Evolutionary conservation across 2,329 filamentous ascomycete species (phyloP).

Genomic region (Lasiodiplodia citricola): DNA sequence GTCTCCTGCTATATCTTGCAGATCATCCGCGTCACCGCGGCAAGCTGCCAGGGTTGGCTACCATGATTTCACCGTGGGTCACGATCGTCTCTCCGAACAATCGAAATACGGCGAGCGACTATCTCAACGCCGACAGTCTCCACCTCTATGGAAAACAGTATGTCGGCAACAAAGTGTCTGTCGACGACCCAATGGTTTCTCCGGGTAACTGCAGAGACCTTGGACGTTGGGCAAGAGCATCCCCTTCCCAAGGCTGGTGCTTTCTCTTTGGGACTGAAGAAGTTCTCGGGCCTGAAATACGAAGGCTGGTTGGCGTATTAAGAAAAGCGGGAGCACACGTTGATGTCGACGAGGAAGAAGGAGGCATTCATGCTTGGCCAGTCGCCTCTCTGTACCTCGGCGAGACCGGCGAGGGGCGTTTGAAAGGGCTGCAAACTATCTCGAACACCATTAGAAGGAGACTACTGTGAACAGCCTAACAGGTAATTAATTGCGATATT

Average conservation of each 20-base stretch:
- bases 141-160: slow-evolving; percentile 75
- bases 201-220: slow-evolving; percentile 72
- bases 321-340: slow-evolving; percentile 60
- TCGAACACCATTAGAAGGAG: neutral
- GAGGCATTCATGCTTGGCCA: slow-evolving; percentile 82
- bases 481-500: neutral
- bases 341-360: slow-evolving; percentile 64
- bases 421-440: slow-evolving; percentile 54
- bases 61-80: slow-evolving; percentile 82
- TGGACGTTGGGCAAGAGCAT: slow-evolving; percentile 69
- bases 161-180: slow-evolving; percentile 56
- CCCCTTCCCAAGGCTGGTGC: slow-evolving; percentile 69
- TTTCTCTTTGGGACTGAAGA: slow-evolving; percentile 78
- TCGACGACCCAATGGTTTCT: slow-evolving; percentile 65
- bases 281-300: slow-evolving; percentile 74
- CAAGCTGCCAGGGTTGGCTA: slow-evolving; percentile 64
- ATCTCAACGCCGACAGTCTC: slow-evolving; percentile 69
- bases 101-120: slow-evolving; percentile 74
- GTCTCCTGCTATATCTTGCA: slow-evolving; percentile 71
- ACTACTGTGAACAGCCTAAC: neutral
- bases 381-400: slow-evolving; percentile 68
- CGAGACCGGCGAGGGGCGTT: slow-evolving; percentile 51
- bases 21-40: slow-evolving; percentile 50
- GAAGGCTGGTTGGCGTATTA: slow-evolving; percentile 63
- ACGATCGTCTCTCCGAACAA: slow-evolving; percentile 73